Conservation (phyloP, 1,139 yeast species). For the Hemisphaericaspora xylofermentans region DNA sequence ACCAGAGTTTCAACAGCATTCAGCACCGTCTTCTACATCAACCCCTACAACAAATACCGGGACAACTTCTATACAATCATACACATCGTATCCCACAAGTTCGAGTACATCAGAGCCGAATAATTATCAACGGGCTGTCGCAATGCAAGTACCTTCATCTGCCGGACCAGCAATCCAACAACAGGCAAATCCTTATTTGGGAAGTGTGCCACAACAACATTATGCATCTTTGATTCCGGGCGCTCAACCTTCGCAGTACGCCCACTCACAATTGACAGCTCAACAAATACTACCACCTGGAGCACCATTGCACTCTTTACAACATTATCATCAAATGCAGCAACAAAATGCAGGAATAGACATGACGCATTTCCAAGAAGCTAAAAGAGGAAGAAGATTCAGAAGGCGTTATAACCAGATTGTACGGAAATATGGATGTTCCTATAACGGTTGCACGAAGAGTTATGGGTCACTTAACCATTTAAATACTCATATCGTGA, state of each 20-base stretch:
- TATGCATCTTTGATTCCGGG: slow-evolving; percentile 2
- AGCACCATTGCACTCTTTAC: background rate
- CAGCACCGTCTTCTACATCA: background rate
- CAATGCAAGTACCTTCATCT: slow-evolving; percentile 1
- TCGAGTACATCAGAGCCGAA: background rate
- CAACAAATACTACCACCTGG: slow-evolving; percentile 1
- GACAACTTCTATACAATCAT: background rate
- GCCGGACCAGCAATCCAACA: background rate
- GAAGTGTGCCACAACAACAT: background rate
- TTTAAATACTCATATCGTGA: slow-evolving; percentile 70
- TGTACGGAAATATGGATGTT: slow-evolving; percentile 63
- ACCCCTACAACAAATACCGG: background rate
- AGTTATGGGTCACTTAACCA: slow-evolving; percentile 79
- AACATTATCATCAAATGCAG: slow-evolving; percentile 9
- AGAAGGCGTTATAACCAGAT: slow-evolving; percentile 71
- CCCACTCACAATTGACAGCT: background rate
- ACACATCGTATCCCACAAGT: background rate
- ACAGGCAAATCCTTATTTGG: background rate
- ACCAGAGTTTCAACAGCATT: background rate
- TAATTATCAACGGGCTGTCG: background rate
- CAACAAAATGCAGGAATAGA: slow-evolving; percentile 4
- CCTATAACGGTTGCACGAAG: slow-evolving; percentile 59
- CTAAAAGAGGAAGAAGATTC: slow-evolving; percentile 44
- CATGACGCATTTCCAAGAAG: slow-evolving; percentile 16
- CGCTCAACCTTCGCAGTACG: background rate